Evolutionary conservation across 202 grass and related monocot genomes (phyloP).

Genomic region (Panicum hallii): DNA sequence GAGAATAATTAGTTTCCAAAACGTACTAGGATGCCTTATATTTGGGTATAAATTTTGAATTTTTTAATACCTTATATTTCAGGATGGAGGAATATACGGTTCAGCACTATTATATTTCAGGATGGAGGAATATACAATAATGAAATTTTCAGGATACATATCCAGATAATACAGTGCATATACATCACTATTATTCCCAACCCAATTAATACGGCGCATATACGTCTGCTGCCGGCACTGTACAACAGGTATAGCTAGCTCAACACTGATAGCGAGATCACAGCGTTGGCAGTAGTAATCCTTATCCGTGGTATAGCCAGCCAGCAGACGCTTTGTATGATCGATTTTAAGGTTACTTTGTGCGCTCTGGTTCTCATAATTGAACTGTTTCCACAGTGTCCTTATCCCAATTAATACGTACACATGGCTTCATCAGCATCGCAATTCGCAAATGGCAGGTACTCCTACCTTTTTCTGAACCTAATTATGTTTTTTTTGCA

Average conservation of each 20-base stretch:
- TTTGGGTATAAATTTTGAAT: too few species aligned
- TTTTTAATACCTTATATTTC: too few species aligned
- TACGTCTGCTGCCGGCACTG: slow-evolving; percentile 29
- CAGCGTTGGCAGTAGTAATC: slow-evolving; percentile 31
- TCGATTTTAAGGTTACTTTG: slow-evolving; percentile 40
- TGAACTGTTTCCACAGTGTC: slow-evolving; percentile 40
- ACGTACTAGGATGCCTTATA: too few species aligned
- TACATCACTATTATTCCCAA: background rate
- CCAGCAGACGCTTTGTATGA: slow-evolving; percentile 21
- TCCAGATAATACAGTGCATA: slow-evolving; percentile 13
- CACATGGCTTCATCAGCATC: slow-evolving; percentile 29
- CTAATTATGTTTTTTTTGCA: background rate
- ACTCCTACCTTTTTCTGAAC: background rate
- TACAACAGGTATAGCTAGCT: slow-evolving; percentile 34
- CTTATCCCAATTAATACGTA: background rate
- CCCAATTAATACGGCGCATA: background rate
- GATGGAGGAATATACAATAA: too few species aligned
- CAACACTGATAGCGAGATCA: slow-evolving; percentile 38
- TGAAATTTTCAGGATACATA: background rate
- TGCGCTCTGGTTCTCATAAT: slow-evolving; percentile 34
- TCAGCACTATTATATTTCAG: too few species aligned
- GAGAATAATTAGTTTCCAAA: too few species aligned
- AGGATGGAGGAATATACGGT: too few species aligned
- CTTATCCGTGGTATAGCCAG: slow-evolving; percentile 28
- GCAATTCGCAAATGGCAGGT: background rate